Percentiles rank a stretch among this genome's conserved stretches.
These are phyloP conservation scores for Cladobotryum protrusum DNA, from an alignment of 2,329 filamentous ascomycete genomes.

Conservation along the genomic window DNA sequence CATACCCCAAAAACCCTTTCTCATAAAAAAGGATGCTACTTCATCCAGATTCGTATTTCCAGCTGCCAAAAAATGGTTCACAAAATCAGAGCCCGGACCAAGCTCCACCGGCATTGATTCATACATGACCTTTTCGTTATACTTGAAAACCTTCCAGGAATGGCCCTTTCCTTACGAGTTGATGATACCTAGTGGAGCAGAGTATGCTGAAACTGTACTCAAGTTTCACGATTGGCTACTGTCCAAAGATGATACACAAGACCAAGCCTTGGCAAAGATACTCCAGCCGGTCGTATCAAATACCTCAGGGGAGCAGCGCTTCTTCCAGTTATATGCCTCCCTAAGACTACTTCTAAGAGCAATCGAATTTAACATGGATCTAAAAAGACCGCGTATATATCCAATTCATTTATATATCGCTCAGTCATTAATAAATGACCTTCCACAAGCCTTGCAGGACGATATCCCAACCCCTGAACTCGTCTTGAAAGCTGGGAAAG, in stretches of 20 bases:
- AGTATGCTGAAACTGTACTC: conserved; percentile 14
- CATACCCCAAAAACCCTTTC: conserved; percentile 40
- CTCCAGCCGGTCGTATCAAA: conserved; percentile 23
- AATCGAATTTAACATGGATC: conserved; percentile 38
- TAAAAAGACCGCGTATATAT: conserved; percentile 16
- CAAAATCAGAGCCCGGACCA: not conserved
- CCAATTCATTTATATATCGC: conserved; percentile 69
- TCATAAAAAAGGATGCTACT: conserved; percentile 39
- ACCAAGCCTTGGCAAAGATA: conserved; percentile 26
- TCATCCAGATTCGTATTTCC: conserved; percentile 38
- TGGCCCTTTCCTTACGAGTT: conserved; percentile 35
- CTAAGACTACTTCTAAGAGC: conserved; percentile 59
- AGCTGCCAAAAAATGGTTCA: conserved; percentile 56
- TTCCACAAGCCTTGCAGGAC: conserved; percentile 54
- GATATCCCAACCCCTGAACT: conserved; percentile 65
- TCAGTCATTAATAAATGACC: conserved; percentile 64
- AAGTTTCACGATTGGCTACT: conserved; percentile 24
- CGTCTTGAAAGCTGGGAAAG: conserved; percentile 58
- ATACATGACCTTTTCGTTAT: conserved; percentile 15
- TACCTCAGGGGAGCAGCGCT: conserved; percentile 27
- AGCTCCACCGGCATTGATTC: not conserved
- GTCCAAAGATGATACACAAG: conserved; percentile 20
- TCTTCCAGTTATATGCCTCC: conserved; percentile 53
- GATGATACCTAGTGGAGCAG: conserved; percentile 20
- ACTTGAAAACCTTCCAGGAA: conserved; percentile 26